Evolutionary conservation across 345 rosid species (phyloP), one percentile per base, ranked within the genome.

Genomic region (Anastatica hierochuntica): DNA sequence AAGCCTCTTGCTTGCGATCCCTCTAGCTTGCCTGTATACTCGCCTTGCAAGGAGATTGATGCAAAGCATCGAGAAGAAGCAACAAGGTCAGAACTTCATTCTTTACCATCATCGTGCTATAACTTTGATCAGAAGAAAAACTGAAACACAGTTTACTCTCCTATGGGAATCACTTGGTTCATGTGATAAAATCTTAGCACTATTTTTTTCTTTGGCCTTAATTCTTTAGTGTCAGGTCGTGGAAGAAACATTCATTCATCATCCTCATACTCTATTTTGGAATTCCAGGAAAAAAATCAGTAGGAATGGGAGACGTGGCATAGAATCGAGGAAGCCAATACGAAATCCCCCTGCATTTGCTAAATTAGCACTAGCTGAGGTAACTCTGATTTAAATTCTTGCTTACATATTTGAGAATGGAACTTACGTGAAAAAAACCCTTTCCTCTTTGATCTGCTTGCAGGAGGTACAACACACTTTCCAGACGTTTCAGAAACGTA

Each of bases 1-100:
- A 76, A 72, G 68, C 98, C 98, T 70, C 72, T 82, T 53, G 85
- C 98, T 37, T 87, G 95, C 74, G 96, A 90, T 46, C 90, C 96
- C 13, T 84, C 96, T 66, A 83, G 81, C 72, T 70, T 90, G 74
- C 98, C 98, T 15, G 65, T 72, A 48, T 87, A 84, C 69, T 85
- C 95, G 15, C 98, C 98, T 26, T 82, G 81, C 80, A 90, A 90
- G 68, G 98, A 84, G 78, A 83, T 90, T 21, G 98, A 90, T 51
- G 98, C 95, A 26, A 90, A 87, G 72, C 63, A 76, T 64, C 84
- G 83, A 15, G 92, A 87, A 67, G 94, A 83, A 19, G 70, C 78
- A 49, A 76, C 56, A 66, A 79, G 96, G 98, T 90, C 33, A 65
- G 70, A 65, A 14, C 31, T 46, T 42, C 3, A n/a, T 61, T 42